These are phyloP conservation scores for Candida peoriensis DNA, from an alignment of 805 yeast species.

Conservation along the genomic window DNA sequence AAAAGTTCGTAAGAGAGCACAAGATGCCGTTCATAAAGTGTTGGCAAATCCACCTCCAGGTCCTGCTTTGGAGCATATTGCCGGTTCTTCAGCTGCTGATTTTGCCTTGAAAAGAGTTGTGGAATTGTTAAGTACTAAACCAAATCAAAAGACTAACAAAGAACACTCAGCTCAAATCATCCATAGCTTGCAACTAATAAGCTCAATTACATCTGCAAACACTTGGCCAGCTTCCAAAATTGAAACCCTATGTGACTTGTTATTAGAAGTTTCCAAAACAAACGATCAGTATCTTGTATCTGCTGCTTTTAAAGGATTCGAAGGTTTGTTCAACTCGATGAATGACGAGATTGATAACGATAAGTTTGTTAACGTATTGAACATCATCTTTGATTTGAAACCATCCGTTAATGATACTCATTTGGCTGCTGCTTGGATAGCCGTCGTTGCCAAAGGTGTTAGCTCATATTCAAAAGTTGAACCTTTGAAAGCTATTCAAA, in stretches of 20 bases:
- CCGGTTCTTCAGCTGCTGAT: constrained; percentile 64
- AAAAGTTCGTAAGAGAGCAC: constrained; percentile 91
- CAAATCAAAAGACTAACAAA: constrained; percentile 35
- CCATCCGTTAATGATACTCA: constrained; percentile 82
- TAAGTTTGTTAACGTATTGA: constrained; percentile 57
- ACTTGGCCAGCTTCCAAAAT: constrained; percentile 78
- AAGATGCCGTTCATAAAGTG: constrained; percentile 72
- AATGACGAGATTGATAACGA: constrained; percentile 55
- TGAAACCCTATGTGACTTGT: constrained; percentile 68
- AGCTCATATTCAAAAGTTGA: constrained; percentile 49
- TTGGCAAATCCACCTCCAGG: constrained; percentile 66
- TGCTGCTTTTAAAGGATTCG: constrained; percentile 79
- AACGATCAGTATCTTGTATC: constrained; percentile 83
- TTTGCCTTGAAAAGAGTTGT: constrained; percentile 54
- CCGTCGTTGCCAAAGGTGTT: constrained; percentile 83
- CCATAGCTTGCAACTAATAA: constrained; percentile 73
- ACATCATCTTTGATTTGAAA: constrained; percentile 69
- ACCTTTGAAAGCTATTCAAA: constrained; percentile 46
- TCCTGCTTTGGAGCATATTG: constrained; percentile 75
- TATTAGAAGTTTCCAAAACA: constrained; percentile 72
- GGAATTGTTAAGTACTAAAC: constrained; percentile 33
- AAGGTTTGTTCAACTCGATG: constrained; percentile 68
- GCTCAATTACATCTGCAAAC: constrained; percentile 62
- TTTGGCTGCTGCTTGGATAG: constrained; percentile 91
- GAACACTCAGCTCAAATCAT: constrained; percentile 56